Base-by-base conservation (phyloP, 1,284 basidiomycete genomes). In the Omphalotus olearius region DNA sequence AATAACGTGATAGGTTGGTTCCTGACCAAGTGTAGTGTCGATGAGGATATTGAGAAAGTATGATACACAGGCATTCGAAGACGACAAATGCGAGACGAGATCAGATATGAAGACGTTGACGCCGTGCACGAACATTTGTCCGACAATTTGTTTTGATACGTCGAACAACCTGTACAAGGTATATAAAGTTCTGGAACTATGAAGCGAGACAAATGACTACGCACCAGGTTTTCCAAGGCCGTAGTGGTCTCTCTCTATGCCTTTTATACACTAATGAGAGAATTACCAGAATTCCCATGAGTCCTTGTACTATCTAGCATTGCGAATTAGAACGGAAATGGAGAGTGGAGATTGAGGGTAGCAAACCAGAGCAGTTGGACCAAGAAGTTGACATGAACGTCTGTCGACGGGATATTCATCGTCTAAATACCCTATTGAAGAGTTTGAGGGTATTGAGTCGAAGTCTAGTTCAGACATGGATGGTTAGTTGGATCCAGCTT, bases 1-100 rank as follows among this genome's bases (percentile, higher is more conserved):
- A 5, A 23, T 26, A 43, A 47, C 20, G 41, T 37, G 30, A 50
- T 14, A 36, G 28, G 40, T 35, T 20, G 33, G 16, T 17, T 13
- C 67, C 82, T 61, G 57, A 88, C 93, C 95, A 50, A 96, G 71
- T 0, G 95, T 98, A 16, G 95, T 98, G 69, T 99, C 96, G 56
- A 98, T 76, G 30, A 96, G 74, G 51, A 99, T 90, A 64, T 98
- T 96, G 53, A 98, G 82, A 66, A 98, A 97, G 71, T 98, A 98
- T 55, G 85, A 80, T 14, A 90, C 87, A 63, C 93, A 97, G 4
- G 93, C 91, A 65, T 96, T 95, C 46, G 80, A 79, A 14, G 83
- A 73, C 1, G 79, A 79, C 43, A 82, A 77, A 41, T 83, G 71
- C 0, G 91, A 91, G 36, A 80, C 78, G 16, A 87, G 55, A 59